These are phyloP conservation scores for Phanerochaete carnosa DNA, from an alignment of 768 basidiomycete genomes.

Conservation along the genomic window DNA sequence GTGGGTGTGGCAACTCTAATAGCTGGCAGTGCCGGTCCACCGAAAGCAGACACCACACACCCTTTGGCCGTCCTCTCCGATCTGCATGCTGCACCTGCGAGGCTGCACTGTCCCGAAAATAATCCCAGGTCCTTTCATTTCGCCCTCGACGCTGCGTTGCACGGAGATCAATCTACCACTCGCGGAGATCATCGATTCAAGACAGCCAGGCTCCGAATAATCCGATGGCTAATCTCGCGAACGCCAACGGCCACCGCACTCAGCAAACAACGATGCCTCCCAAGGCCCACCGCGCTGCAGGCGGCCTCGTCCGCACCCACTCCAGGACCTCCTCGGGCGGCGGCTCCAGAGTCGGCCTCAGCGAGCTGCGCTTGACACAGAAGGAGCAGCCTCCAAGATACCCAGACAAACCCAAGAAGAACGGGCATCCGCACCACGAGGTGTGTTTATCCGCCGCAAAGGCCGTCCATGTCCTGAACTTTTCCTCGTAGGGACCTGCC, in stretches of 20 bases:
- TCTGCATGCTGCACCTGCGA: background rate
- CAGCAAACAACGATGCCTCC: constrained; percentile 37
- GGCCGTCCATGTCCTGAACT: background rate
- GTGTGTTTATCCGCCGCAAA: constrained; percentile 31
- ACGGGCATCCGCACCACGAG: constrained; percentile 34
- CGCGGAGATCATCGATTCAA: background rate
- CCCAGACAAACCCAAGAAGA: constrained; percentile 54
- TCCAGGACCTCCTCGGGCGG: constrained; percentile 58
- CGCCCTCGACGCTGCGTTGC: background rate
- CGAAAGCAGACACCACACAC: background rate
- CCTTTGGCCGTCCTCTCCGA: background rate
- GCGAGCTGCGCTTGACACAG: constrained; percentile 62
- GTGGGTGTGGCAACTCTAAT: constrained; percentile 3
- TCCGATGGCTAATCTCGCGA: constrained; percentile 10
- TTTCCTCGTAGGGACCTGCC: constrained; percentile 15
- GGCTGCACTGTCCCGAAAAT: background rate
- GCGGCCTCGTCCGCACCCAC: constrained; percentile 53
- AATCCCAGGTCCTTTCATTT: background rate
- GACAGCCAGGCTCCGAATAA: background rate
- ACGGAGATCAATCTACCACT: constrained; percentile 4
- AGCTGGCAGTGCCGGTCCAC: background rate
- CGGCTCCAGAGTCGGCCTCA: constrained; percentile 53
- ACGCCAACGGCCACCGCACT: constrained; percentile 2
- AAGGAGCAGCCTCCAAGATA: constrained; percentile 49
- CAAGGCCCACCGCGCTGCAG: constrained; percentile 43